A percentile compares a stretch with the other conserved stretches of the same genome.
These are phyloP conservation scores for Stagonosporopsis cucurbitacearum DNA, from an alignment of 2,329 filamentous ascomycete genomes.

Conservation along the genomic window DNA sequence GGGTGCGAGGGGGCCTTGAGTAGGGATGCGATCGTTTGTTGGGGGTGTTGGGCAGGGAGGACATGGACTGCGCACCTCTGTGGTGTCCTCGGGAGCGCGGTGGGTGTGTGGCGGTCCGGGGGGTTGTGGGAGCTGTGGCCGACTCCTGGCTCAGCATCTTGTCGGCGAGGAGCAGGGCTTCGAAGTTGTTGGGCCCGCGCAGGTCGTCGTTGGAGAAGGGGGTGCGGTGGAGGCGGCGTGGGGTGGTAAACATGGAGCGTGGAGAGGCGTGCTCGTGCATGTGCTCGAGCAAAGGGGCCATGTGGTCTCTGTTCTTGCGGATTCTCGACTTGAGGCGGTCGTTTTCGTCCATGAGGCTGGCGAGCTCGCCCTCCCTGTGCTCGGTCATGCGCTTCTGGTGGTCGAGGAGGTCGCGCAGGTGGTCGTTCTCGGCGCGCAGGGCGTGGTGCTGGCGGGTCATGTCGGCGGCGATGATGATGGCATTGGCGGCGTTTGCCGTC, in stretches of 20 bases:
- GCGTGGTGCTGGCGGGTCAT: slow-evolving; percentile 65
- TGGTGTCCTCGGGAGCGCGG: slow-evolving; percentile 67
- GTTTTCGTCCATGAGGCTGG: slow-evolving; percentile 75
- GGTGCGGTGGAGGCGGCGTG: slow-evolving; percentile 44
- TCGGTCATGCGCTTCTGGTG: slow-evolving; percentile 80
- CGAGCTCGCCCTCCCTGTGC: slow-evolving; percentile 76
- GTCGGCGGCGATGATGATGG: slow-evolving; percentile 57
- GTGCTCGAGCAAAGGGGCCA: slow-evolving; percentile 61
- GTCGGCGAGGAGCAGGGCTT: slow-evolving; percentile 74
- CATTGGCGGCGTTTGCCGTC: slow-evolving; percentile 62
- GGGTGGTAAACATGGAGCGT: slow-evolving; percentile 59
- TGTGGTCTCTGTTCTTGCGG: slow-evolving; percentile 85
- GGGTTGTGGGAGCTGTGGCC: slow-evolving; percentile 76
- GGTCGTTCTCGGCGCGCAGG: slow-evolving; percentile 69
- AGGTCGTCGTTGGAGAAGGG: slow-evolving; percentile 53
- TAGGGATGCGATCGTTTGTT: slow-evolving; percentile 63
- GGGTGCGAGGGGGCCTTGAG: slow-evolving; percentile 61
- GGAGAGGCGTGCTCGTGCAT: slow-evolving; percentile 69
- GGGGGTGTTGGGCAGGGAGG: slow-evolving; percentile 82
- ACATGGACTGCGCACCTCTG: slow-evolving; percentile 81
- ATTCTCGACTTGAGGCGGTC: slow-evolving; percentile 81
- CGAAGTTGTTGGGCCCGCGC: slow-evolving; percentile 70
- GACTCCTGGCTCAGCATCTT: slow-evolving; percentile 81
- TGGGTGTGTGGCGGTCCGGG: slow-evolving; percentile 57
- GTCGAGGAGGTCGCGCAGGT: slow-evolving; percentile 69